Base-by-base conservation (phyloP, 2,329 filamentous ascomycete genomes). In the Cryphonectria parasitica region DNA sequence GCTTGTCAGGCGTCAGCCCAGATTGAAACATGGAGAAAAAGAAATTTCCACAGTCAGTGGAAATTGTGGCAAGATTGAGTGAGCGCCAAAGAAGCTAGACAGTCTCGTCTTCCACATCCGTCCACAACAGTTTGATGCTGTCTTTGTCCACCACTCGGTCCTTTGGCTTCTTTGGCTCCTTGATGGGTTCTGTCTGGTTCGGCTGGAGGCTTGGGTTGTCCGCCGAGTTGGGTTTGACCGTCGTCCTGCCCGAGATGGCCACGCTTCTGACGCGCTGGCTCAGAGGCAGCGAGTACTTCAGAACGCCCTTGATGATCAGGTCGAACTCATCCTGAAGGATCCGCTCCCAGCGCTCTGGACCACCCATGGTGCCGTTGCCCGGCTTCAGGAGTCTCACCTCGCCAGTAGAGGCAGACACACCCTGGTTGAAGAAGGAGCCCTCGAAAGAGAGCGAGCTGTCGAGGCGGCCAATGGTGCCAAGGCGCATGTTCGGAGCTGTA, bases 281-380 rank as follows among this genome's bases (percentile, higher is more conserved):
- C 67, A 91, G 81, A 2, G 89, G 89, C 45, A 91, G 82, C 41
- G 83, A 88, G 77, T 99, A 99, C 77, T 95, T 94, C 75, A 99
- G 85, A 19, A 96, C 92, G 31, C 96, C 96, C 75, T 96, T 91
- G 58, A 99, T 88, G 72, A 98, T 95, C 64, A 99, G 86, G 75
- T 98, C 94, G 75, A 98, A 99, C 61, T 95, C 93, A 79, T 98
- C 92, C 74, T 97, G 89, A 66, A 98, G 85, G 63, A 98, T 95
- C 71, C 90, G 88, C 78, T 97, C 94, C 96, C 96, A 99, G 17
- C 95, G 89, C 77, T 92, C 90, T 1, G 91, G 91, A 11, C 95
- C 96, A 56, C 92, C 92, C 60, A 94, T 90, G 0, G 96, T 98
- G 75, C 90, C 90, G 80, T 98, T 99, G 4, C 95, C 95, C 0